phyloP scores from a whole-genome alignment of 495 filamentous ascomycete genomes.

The Xanthoparmelia taractica region DNA sequence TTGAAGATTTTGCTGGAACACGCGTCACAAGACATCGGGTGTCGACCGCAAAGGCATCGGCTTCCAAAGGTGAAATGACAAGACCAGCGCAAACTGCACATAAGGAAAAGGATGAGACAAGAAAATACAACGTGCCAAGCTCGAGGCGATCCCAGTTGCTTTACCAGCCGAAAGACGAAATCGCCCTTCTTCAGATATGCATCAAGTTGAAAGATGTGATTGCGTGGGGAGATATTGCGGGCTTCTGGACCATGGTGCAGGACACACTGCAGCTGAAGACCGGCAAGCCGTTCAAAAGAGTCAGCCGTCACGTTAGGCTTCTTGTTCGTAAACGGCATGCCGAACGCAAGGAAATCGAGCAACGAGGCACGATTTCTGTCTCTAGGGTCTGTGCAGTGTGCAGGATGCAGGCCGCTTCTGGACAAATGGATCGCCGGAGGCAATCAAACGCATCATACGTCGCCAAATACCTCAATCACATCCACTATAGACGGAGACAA shows the following conservation, averaged over 20 bases:
- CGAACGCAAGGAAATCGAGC: neutral
- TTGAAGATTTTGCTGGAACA: neutral
- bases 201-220: neutral
- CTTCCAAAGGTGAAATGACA: neutral
- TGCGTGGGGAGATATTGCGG: neutral
- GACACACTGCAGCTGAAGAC: neutral
- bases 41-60: neutral
- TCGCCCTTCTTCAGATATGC: neutral
- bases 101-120: neutral
- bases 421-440: neutral
- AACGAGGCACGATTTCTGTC: neutral
- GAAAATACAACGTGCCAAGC: neutral
- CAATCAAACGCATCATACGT: neutral
- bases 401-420: slow-evolving; percentile 1
- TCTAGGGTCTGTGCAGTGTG: neutral
- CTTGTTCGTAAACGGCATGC: neutral
- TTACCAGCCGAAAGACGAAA: neutral
- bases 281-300: neutral
- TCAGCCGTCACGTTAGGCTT: neutral
- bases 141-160: neutral
- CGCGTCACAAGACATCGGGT: neutral
- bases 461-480: neutral
- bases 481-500: neutral
- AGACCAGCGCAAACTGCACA: neutral
- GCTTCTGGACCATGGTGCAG: neutral